A percentile compares a stretch with the other conserved stretches of the same genome.
These are phyloP conservation scores for Leptographium wingfieldii DNA, from an alignment of 2,329 filamentous ascomycete species.

Conservation along the genomic window DNA sequence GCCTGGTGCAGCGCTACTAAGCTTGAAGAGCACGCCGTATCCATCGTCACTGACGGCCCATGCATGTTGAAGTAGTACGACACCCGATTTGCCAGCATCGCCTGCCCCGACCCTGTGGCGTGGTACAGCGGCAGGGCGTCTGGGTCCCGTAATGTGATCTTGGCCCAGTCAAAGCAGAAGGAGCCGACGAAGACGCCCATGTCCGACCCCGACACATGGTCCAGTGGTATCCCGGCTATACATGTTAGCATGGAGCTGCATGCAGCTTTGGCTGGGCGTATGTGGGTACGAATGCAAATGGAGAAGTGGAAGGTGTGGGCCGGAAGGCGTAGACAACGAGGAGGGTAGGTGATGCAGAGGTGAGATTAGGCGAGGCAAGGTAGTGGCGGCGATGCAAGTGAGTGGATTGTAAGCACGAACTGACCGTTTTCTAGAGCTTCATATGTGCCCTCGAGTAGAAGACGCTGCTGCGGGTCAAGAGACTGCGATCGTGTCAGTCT, in stretches of 20 bases:
- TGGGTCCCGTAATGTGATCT: conserved; percentile 13
- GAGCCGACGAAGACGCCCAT: conserved; percentile 15
- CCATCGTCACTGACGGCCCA: conserved; percentile 29
- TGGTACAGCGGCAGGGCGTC: conserved; percentile 17
- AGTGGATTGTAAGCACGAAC: not conserved
- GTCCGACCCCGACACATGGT: conserved; percentile 11
- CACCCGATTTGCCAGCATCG: conserved; percentile 26
- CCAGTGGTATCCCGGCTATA: conserved; percentile 13
- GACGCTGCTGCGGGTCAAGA: conserved; percentile 13
- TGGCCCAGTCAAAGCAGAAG: conserved; percentile 18
- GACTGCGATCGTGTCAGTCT: not conserved
- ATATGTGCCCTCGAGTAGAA: conserved; percentile 14
- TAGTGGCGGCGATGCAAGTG: not conserved
- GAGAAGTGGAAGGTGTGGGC: not conserved
- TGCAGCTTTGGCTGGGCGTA: not conserved
- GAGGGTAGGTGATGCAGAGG: not conserved
- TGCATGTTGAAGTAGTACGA: conserved; percentile 28
- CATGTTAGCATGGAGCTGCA: not conserved
- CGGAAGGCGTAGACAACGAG: not conserved
- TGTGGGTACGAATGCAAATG: not conserved
- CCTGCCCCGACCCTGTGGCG: conserved; percentile 21
- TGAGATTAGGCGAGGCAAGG: not conserved
- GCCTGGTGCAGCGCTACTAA: conserved; percentile 29
- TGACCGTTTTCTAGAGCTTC: conserved; percentile 16
- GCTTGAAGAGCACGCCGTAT: conserved; percentile 32